These are phyloP conservation scores for Psilocybe sp. DNA, from an alignment of 768 basidiomycete genomes.

Conservation along the genomic window DNA sequence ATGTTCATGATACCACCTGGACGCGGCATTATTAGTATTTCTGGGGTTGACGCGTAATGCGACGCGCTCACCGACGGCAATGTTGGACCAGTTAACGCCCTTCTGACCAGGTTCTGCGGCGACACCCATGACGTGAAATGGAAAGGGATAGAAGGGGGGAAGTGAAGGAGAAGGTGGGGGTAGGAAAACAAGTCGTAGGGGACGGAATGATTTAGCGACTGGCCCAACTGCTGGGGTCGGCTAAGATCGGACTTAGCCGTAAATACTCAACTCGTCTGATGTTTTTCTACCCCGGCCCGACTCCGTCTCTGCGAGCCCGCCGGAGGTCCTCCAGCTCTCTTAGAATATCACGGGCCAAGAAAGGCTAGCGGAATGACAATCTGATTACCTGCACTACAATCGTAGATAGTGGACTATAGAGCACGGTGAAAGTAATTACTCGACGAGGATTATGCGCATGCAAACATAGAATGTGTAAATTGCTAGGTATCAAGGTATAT, in stretches of 20 bases:
- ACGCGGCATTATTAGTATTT: no score
- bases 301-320: not conserved
- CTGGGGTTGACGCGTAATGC: slow-evolving; percentile 9
- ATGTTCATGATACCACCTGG: slow-evolving; percentile 97
- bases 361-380: no score
- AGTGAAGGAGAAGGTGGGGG: slow-evolving; percentile 20
- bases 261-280: not conserved
- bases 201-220: slow-evolving; percentile 17
- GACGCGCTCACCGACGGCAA: slow-evolving; percentile 77
- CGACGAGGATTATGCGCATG: no score
- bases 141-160: slow-evolving; percentile 10
- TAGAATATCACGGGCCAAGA: no score
- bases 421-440: no score
- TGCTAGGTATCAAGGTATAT: no score
- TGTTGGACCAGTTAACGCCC: slow-evolving; percentile 91
- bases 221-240: slow-evolving; percentile 26
- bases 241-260: slow-evolving; percentile 35
- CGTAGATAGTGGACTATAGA: no score
- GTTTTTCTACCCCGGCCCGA: slow-evolving; percentile 6
- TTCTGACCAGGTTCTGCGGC: slow-evolving; percentile 88
- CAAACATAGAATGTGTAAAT: no score
- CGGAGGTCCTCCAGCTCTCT: no score
- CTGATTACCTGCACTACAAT: no score
- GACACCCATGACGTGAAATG: slow-evolving; percentile 61
- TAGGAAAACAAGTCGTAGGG: slow-evolving; percentile 18